Conservation (phyloP, 257 asterid species). For the Forsythia suspensa region DNA sequence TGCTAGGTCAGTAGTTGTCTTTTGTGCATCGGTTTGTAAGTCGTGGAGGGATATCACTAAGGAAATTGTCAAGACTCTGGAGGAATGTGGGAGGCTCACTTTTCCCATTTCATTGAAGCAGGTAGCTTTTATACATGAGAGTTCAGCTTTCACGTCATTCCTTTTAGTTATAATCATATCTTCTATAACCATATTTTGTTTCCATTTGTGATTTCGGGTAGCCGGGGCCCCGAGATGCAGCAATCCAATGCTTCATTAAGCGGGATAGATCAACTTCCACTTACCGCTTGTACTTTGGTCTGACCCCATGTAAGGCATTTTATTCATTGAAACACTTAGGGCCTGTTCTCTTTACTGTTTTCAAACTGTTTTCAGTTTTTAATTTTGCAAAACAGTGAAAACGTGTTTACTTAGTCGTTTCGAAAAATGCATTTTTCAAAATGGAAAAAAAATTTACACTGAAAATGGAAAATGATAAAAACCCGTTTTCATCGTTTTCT, state of each 20-base stretch:
- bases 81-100: conserved; percentile 92
- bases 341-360: no score
- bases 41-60: conserved; percentile 91
- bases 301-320: conserved; percentile 74
- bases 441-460: no score
- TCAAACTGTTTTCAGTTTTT: no score
- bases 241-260: conserved; percentile 86
- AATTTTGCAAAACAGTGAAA: no score
- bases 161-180: neutral
- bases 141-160: neutral
- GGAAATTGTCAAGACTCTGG: conserved; percentile 93
- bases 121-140: conserved; percentile 36
- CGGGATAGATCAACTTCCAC: conserved; percentile 77
- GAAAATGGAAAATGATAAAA: no score
- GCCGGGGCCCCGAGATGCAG: conserved; percentile 96
- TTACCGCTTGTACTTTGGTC: conserved; percentile 72
- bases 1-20: conserved; percentile 72
- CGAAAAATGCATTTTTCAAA: no score
- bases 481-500: no score
- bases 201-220: conserved; percentile 18
- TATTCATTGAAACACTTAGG: neutral
- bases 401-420: no score
- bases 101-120: conserved; percentile 91
- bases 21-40: conserved; percentile 88
- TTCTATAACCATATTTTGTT: neutral